phyloP scores from a whole-genome alignment of 75 land plant species.

The Chamaecyparis obtusa region DNA sequence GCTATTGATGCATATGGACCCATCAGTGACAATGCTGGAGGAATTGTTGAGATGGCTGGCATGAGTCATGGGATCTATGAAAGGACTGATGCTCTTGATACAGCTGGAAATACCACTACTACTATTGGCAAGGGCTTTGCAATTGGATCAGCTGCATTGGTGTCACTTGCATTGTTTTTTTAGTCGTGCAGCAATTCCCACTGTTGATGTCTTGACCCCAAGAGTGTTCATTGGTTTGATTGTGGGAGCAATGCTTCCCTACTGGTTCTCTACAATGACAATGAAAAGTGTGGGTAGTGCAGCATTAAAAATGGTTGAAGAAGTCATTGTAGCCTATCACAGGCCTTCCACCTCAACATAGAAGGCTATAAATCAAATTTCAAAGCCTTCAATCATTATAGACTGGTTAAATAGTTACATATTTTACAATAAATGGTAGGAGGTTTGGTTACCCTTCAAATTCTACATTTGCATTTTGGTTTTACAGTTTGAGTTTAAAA shows the following conservation, averaged over 20 bases:
- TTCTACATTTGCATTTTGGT: neutral
- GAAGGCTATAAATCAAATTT: neutral
- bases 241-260: slow-evolving; percentile 82
- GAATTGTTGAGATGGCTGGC: slow-evolving; percentile 97
- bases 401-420: neutral
- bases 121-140: slow-evolving; percentile 97
- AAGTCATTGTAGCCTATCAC: neutral
- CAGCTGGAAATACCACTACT: slow-evolving; percentile 96
- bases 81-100: slow-evolving; percentile 94
- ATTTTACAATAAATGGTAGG: too few relatives aligned
- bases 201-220: slow-evolving; percentile 69
- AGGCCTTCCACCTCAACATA: neutral
- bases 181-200: slow-evolving; percentile 58
- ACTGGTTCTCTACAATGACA: slow-evolving; percentile 88
- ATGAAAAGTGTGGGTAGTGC: slow-evolving; percentile 86
- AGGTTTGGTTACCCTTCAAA: neutral
- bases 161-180: slow-evolving; percentile 81
- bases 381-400: neutral
- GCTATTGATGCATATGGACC: slow-evolving; percentile 98
- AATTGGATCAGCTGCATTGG: slow-evolving; percentile 81
- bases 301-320: slow-evolving; percentile 80
- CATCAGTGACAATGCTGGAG: slow-evolving; percentile 97
- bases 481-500: neutral
- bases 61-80: slow-evolving; percentile 82
- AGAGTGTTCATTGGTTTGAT: slow-evolving; percentile 74